Evolutionary conservation across 2,329 filamentous ascomycete species (phyloP), one percentile per base, ranked within the genome.

Genomic region (Zymoseptoria pseudotritici): DNA sequence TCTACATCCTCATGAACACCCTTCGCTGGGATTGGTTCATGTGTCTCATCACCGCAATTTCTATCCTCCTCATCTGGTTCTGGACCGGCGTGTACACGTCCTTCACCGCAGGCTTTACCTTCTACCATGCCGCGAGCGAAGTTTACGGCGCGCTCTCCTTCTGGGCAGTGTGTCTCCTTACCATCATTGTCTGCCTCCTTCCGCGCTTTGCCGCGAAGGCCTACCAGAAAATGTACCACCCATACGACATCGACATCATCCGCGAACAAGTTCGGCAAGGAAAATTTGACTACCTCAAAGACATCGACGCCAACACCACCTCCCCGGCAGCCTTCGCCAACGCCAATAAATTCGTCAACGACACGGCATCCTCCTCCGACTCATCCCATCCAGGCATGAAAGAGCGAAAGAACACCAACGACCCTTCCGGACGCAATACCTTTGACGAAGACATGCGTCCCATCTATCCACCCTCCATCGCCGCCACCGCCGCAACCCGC

Each of bases 1-100:
- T 87, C 61, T 99, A 97, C 78, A 90, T 99, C 67, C 80, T 99
- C 65, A 86, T 97, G 78, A 99, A 99, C 76, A 95, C 90, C 0
- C 97, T 96, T 75, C 86, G 93, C 62, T 99, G 94, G 94, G 94
- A 99, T 74, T 99, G 93, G 93, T 80, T 99, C 69, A 95, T 95
- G 77, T 76, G 92, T 21, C 79, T 96, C 61, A 87, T 97, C 63
- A 88, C 95, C 56, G 76, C 77, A 22, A 83, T 97, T 74, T 96
- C 91, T 76, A 88, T 89, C 63, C 74, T 97, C 29, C 84, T 97
- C 69, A 85, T 97, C 71, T 99, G 91, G 80, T 88, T 96, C 78
- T 97, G 94, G 91, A 97, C 94, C 5, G 94, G 91, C 29, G 82
- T 96, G 46, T 99, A 95, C 77, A 86, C 86, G 0, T 80, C 82